A percentile compares a stretch with the other conserved stretches of the same genome.
Conservation (phyloP, 352 stramenopile species). For the Globisporangium abappressorium region DNA sequence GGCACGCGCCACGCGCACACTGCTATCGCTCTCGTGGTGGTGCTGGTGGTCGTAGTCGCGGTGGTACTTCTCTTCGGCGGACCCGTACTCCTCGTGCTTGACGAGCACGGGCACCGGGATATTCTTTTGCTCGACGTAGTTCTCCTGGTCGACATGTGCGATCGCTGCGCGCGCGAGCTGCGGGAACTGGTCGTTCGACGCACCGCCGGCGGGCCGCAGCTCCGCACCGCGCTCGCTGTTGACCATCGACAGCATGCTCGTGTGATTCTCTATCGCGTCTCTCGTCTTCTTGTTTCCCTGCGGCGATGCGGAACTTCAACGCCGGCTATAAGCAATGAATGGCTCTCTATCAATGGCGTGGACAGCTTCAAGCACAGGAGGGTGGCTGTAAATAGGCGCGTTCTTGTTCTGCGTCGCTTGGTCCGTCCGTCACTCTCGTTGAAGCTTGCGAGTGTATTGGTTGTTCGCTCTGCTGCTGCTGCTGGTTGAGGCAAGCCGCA, state of each 20-base stretch:
- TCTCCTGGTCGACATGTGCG: conserved; percentile 18
- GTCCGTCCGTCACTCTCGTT: conserved; percentile 7
- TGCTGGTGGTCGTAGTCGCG: conserved; percentile 11
- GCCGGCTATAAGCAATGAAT: conserved; percentile 7
- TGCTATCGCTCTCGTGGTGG: conserved; percentile 11
- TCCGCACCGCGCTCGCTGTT: conserved; percentile 27
- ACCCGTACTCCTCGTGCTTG: conserved; percentile 20
- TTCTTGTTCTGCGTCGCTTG: background rate
- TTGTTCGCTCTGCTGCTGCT: background rate
- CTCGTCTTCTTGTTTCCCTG: conserved; percentile 17
- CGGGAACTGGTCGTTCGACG: conserved; percentile 7
- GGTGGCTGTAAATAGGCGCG: background rate
- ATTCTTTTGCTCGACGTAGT: conserved; percentile 14
- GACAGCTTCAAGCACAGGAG: conserved; percentile 4
- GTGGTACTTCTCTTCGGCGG: conserved; percentile 19
- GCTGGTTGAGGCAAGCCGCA: background rate
- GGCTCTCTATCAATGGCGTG: background rate
- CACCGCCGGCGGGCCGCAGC: background rate
- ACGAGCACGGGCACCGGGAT: conserved; percentile 14
- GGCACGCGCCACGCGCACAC: background rate
- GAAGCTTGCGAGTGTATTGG: conserved; percentile 6
- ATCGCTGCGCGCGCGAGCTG: conserved; percentile 10
- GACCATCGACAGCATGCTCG: conserved; percentile 58
- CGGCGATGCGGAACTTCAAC: conserved; percentile 10
- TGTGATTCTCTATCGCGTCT: conserved; percentile 6